Conservation (phyloP, 176 grass and related monocot genomes). For the Dactylis glomerata region DNA sequence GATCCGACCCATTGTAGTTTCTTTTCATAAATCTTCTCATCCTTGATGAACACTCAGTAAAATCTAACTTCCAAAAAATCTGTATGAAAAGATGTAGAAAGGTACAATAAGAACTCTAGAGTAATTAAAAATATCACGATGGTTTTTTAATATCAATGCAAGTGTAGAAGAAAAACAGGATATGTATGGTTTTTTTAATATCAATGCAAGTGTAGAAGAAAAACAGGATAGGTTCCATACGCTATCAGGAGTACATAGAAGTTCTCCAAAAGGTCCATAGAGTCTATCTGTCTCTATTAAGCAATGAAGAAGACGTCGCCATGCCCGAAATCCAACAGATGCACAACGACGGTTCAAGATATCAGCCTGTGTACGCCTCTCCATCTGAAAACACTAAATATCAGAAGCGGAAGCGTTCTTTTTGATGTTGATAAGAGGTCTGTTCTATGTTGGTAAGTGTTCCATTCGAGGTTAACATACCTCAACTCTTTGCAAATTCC, state of each 20-base stretch:
- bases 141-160: slow-evolving; percentile 29
- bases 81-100: slow-evolving; percentile 26
- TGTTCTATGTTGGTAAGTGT: slow-evolving; percentile 1
- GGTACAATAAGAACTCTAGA: slow-evolving; percentile 1
- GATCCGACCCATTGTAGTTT: slow-evolving; percentile 71
- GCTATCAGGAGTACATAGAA: slow-evolving; percentile 56
- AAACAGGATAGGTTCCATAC: slow-evolving; percentile 43
- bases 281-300: slow-evolving; percentile 65
- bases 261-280: slow-evolving; percentile 75
- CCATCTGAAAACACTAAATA: slow-evolving; percentile 60
- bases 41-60: slow-evolving; percentile 79
- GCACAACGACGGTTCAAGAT: slow-evolving; percentile 48
- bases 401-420: not conserved
- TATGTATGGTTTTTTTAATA: slow-evolving; percentile 34
- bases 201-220: slow-evolving; percentile 19
- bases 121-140: slow-evolving; percentile 9
- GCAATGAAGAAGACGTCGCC: slow-evolving; percentile 73
- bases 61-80: slow-evolving; percentile 88
- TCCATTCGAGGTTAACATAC: slow-evolving; percentile 37
- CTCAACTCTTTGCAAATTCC: slow-evolving; percentile 70
- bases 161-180: slow-evolving; percentile 27
- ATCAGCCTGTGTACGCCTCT: slow-evolving; percentile 64
- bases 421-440: not conserved
- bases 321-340: slow-evolving; percentile 55
- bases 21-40: slow-evolving; percentile 97